A percentile compares a stretch with the other conserved stretches of the same genome.
Evolutionary conservation across 148 eudicot species (phyloP).

Genomic region (Spergularia bocconei): DNA sequence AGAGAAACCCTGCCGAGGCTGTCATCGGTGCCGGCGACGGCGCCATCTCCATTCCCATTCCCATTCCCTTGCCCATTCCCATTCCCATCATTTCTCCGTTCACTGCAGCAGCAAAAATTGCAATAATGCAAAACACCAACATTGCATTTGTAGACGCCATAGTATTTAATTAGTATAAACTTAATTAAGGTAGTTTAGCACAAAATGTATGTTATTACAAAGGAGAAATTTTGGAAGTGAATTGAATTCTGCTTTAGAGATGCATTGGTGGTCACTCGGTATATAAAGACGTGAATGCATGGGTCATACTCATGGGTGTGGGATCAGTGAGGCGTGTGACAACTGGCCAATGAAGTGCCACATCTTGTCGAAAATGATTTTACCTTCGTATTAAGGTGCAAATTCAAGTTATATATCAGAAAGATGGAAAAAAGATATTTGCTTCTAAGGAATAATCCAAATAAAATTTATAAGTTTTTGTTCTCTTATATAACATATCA

Average conservation of each 20-base stretch:
- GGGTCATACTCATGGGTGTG: neutral
- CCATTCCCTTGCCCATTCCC: slow-evolving; percentile 5
- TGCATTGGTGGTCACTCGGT: neutral
- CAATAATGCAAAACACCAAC: slow-evolving; percentile 8
- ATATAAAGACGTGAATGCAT: neutral
- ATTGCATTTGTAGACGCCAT: neutral
- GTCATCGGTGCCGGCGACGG: neutral
- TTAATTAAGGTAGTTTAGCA: neutral
- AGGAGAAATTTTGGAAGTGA: neutral
- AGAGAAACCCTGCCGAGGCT: neutral
- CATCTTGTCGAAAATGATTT: neutral
- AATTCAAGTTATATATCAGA: too few relatives aligned
- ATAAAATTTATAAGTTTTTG: neutral
- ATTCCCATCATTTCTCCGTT: slow-evolving; percentile 13
- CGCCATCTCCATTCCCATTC: slow-evolving; percentile 14
- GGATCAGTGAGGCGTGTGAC: neutral
- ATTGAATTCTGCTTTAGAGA: neutral
- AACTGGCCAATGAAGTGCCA: neutral
- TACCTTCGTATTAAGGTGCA: neutral
- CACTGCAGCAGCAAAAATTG: neutral
- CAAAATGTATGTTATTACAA: neutral
- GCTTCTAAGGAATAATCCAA: neutral
- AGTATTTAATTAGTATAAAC: neutral
- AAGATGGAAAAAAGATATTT: neutral
- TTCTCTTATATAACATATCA: neutral